These are phyloP conservation scores for Gnaphalium uliginosum DNA, from an alignment of 129 eudicot species.

Conservation along the genomic window DNA sequence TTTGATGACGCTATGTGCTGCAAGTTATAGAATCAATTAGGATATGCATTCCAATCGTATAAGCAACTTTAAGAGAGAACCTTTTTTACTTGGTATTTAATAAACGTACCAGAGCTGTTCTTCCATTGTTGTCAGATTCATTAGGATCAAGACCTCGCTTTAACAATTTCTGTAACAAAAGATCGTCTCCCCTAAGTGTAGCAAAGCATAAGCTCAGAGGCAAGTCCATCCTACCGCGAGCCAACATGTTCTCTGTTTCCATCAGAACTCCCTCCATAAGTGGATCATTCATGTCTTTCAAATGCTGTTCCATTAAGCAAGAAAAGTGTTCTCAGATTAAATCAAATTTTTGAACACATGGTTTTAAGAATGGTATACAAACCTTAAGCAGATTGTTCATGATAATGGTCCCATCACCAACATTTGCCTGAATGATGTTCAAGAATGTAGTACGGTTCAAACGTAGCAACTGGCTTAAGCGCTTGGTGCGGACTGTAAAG, in stretches of 20 bases:
- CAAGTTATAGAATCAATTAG: constrained; percentile 9
- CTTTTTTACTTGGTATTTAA: not conserved
- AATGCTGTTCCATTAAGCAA: constrained; percentile 52
- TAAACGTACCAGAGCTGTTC: constrained; percentile 76
- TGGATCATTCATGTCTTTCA: constrained; percentile 71
- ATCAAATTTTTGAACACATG: not conserved
- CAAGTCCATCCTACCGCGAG: constrained; percentile 85
- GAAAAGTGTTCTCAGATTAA: not conserved
- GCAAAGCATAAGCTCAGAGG: constrained; percentile 93
- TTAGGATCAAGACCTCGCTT: constrained; percentile 91
- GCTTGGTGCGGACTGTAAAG: constrained; percentile 82
- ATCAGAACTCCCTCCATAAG: constrained; percentile 75
- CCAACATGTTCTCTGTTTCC: constrained; percentile 89
- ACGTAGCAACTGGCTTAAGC: constrained; percentile 73
- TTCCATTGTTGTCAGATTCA: constrained; percentile 85
- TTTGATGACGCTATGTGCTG: constrained; percentile 96
- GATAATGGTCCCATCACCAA: constrained; percentile 92
- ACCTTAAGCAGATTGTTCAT: constrained; percentile 92
- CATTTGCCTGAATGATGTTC: constrained; percentile 85
- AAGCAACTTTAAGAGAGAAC: not conserved
- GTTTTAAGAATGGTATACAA: not conserved
- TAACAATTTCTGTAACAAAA: constrained; percentile 70
- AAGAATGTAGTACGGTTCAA: constrained; percentile 74
- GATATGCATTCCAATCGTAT: not conserved
- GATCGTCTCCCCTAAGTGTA: constrained; percentile 72